phyloP scores from a whole-genome alignment of 768 basidiomycete species.

The Peribolospora baueri region DNA sequence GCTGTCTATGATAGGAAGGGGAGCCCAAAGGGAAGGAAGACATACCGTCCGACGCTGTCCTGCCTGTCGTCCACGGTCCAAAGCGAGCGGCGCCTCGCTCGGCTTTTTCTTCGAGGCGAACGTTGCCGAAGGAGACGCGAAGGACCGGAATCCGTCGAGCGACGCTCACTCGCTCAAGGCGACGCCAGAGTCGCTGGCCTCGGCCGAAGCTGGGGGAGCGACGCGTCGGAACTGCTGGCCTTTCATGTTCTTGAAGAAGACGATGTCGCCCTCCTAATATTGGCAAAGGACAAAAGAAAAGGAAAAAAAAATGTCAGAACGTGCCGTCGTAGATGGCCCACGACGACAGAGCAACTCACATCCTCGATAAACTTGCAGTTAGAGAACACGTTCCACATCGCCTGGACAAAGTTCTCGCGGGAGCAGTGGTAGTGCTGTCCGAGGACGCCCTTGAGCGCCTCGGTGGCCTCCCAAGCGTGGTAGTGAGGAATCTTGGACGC shows the following conservation, averaged over 20 bases:
- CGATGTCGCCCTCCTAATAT: constrained; percentile 76
- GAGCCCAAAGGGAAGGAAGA: no score
- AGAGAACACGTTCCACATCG: constrained; percentile 16
- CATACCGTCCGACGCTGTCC: no score
- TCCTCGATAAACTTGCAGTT: constrained; percentile 37
- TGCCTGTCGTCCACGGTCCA: no score
- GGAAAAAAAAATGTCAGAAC: neutral
- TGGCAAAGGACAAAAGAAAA: constrained; percentile 1
- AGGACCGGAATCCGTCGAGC: no score
- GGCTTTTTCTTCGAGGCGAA: no score
- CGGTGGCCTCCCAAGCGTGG: constrained; percentile 60
- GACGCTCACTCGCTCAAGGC: constrained; percentile 11
- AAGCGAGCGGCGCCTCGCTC: no score
- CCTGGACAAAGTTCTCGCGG: constrained; percentile 23
- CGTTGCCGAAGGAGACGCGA: no score
- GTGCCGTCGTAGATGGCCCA: neutral
- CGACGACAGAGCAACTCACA: constrained; percentile 17
- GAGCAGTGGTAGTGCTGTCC: constrained; percentile 25
- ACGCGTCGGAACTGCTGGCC: constrained; percentile 53
- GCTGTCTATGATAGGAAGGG: no score
- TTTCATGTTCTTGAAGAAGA: constrained; percentile 70
- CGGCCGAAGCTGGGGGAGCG: constrained; percentile 22
- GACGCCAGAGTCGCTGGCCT: constrained; percentile 42
- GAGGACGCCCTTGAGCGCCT: constrained; percentile 54
- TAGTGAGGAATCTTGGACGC: constrained; percentile 88